phyloP scores from a whole-genome alignment of 352 stramenopile species.

The Aphanomyces astaci region DNA sequence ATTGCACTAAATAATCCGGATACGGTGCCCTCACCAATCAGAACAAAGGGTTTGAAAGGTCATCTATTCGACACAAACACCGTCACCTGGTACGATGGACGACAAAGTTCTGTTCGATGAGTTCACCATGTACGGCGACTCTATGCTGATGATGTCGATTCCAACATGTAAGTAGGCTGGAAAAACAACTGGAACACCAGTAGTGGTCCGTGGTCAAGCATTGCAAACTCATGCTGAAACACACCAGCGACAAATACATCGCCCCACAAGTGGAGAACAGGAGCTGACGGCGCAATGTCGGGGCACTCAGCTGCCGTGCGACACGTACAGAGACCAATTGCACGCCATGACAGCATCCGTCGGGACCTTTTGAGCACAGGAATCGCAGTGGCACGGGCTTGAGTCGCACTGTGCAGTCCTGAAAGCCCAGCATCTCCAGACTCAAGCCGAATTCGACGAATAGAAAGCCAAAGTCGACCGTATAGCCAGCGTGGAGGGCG shows the following conservation, averaged over 20 bases:
- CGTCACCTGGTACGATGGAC: constrained; percentile 2
- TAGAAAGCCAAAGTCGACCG: neutral
- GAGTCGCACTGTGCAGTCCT: neutral
- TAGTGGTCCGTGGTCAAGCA: constrained; percentile 12
- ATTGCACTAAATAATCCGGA: neutral
- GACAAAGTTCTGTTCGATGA: constrained; percentile 19
- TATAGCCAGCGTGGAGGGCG: neutral
- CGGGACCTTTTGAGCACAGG: too few relatives aligned
- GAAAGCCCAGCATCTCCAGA: neutral
- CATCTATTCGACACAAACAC: neutral
- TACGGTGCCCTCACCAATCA: neutral
- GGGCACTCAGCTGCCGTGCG: neutral
- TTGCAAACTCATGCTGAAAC: constrained; percentile 20
- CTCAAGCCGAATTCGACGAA: neutral
- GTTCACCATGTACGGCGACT: constrained; percentile 12
- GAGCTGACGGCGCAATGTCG: neutral
- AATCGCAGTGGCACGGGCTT: neutral
- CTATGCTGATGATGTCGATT: neutral
- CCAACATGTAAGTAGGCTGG: constrained; percentile 4
- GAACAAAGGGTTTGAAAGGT: too few relatives aligned
- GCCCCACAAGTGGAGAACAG: constrained; percentile 7
- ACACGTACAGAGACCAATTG: neutral
- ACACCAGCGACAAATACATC: constrained; percentile 22
- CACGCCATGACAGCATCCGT: neutral
- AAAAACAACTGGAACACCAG: constrained; percentile 18